Percentiles rank a stretch among this genome's conserved stretches.
phyloP scores from a whole-genome alignment of 495 filamentous ascomycete genomes.

The Aspergillus mulundensis region DNA sequence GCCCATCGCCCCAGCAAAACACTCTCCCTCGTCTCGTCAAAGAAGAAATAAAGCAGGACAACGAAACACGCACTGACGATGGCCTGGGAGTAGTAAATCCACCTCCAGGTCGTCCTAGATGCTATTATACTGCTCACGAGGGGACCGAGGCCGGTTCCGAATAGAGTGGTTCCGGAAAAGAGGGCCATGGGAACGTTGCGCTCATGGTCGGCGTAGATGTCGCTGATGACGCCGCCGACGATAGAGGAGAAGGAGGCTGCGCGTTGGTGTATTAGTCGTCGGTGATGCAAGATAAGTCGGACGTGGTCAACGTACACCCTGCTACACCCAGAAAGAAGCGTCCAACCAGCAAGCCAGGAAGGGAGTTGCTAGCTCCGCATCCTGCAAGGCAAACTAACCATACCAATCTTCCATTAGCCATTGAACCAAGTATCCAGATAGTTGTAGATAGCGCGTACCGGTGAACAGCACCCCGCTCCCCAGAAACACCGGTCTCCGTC shows the following conservation, averaged over 20 bases:
- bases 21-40: slow-evolving; percentile 79
- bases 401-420: neutral
- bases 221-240: slow-evolving; percentile 87
- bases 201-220: slow-evolving; percentile 75
- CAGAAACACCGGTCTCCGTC: slow-evolving; percentile 76
- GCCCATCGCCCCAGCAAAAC: slow-evolving; percentile 83
- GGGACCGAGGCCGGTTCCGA: slow-evolving; percentile 80
- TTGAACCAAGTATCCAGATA: too few relatives aligned
- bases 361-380: slow-evolving; percentile 67
- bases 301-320: slow-evolving; percentile 46
- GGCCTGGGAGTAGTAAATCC: slow-evolving; percentile 86
- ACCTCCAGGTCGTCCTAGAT: slow-evolving; percentile 70
- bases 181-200: slow-evolving; percentile 88
- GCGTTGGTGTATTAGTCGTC: too few relatives aligned
- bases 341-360: slow-evolving; percentile 71
- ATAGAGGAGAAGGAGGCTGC: slow-evolving; percentile 77
- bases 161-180: slow-evolving; percentile 70
- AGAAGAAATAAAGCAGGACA: slow-evolving; percentile 57
- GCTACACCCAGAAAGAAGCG: slow-evolving; percentile 76
- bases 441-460: slow-evolving; percentile 21
- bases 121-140: slow-evolving; percentile 67
- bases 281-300: neutral
- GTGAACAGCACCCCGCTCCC: slow-evolving; percentile 66
- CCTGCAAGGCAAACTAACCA: slow-evolving; percentile 59
- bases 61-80: slow-evolving; percentile 65